phyloP scores from a whole-genome alignment of 2,329 filamentous ascomycete genomes.

The Colletotrichum sp. region DNA sequence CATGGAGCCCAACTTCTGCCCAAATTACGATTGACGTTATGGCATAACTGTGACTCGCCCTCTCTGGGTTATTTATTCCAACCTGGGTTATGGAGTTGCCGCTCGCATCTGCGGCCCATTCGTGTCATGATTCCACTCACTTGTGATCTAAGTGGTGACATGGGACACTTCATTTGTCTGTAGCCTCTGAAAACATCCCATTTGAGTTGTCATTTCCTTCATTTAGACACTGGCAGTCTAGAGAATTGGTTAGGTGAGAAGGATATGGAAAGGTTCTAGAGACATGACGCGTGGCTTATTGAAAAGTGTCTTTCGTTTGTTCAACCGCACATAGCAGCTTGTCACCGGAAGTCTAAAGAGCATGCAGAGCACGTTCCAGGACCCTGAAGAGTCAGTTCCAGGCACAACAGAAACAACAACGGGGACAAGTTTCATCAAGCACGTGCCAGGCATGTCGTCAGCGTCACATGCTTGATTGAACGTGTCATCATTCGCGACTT shows the following conservation, averaged over 20 bases:
- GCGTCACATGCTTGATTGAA: background rate
- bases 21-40: background rate
- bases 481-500: background rate
- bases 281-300: background rate
- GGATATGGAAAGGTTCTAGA: background rate
- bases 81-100: background rate
- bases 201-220: background rate
- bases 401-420: background rate
- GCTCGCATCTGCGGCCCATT: fast-evolving
- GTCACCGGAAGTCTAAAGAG: background rate
- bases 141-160: background rate
- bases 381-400: background rate
- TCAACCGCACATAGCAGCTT: background rate
- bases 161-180: background rate
- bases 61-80: background rate
- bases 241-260: background rate
- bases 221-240: background rate
- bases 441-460: background rate
- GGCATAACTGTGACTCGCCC: background rate
- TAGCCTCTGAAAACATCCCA: background rate
- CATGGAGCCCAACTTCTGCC: background rate
- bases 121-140: background rate
- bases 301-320: too few relatives aligned
- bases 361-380: background rate
- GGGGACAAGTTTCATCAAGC: background rate